phyloP scores from a whole-genome alignment of 768 basidiomycete species.

The Lactarius quietus region DNA sequence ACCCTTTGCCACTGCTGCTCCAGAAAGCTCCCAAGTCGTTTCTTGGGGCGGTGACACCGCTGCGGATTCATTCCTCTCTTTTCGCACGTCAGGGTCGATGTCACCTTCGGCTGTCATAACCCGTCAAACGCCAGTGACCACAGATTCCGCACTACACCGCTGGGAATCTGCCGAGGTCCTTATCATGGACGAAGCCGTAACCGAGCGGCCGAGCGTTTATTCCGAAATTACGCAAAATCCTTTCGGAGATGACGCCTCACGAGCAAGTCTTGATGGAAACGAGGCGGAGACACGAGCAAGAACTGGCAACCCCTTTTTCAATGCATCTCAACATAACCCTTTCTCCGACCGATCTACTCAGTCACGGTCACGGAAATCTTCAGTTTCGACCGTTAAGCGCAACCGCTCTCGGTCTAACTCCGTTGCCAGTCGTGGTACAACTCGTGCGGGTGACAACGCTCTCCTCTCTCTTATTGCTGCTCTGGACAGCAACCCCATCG shows the following conservation, averaged over 20 bases:
- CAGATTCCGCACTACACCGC: constrained; percentile 16
- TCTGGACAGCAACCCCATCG: not conserved
- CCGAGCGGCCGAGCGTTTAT: not conserved
- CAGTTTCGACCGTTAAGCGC: constrained; percentile 15
- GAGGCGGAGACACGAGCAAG: constrained; percentile 4
- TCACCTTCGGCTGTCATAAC: constrained; percentile 19
- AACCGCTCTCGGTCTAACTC: constrained; percentile 20
- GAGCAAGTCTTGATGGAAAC: not conserved
- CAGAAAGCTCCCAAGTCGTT: constrained; percentile 4
- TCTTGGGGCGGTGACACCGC: constrained; percentile 19
- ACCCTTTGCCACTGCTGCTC: constrained; percentile 6
- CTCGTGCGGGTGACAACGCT: constrained; percentile 7
- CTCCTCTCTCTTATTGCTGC: constrained; percentile 26
- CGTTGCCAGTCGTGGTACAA: constrained; percentile 5
- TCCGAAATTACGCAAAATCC: constrained; percentile 7
- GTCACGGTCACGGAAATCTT: constrained; percentile 23
- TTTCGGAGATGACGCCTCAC: constrained; percentile 16
- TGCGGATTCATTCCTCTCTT: constrained; percentile 20
- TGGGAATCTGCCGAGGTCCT: constrained; percentile 28
- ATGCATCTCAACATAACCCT: constrained; percentile 21
- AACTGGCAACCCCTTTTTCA: constrained; percentile 24
- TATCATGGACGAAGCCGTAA: constrained; percentile 14
- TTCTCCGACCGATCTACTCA: constrained; percentile 21
- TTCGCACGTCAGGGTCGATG: constrained; percentile 17
- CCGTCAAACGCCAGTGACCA: constrained; percentile 23